A percentile compares a stretch with the other conserved stretches of the same genome.
Conservation (phyloP, 148 eudicot species). For the Camellia japonica region DNA sequence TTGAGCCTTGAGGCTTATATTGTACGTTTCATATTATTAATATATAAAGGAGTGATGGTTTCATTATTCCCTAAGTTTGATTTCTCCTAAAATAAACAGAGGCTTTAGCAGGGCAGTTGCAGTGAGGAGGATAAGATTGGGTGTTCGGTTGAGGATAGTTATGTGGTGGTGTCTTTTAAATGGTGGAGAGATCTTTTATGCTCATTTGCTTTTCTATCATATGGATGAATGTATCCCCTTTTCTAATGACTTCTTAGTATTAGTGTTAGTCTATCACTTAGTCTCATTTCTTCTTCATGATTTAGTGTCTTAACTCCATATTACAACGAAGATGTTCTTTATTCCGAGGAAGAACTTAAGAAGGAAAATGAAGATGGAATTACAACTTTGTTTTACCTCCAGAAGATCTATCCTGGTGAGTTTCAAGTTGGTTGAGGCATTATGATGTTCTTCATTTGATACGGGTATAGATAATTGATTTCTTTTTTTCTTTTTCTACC, state of each 20-base stretch:
- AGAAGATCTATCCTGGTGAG: constrained; percentile 96
- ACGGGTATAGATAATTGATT: constrained; percentile 12
- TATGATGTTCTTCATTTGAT: constrained; percentile 10
- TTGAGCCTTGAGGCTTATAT: no score
- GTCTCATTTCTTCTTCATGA: constrained; percentile 20
- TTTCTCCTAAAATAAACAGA: no score
- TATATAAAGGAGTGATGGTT: no score
- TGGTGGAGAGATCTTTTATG: no score
- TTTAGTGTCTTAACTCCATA: constrained; percentile 94
- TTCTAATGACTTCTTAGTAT: neutral
- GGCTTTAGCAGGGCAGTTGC: no score
- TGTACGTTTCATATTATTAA: no score
- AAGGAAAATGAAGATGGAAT: constrained; percentile 96
- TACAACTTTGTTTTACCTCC: constrained; percentile 81
- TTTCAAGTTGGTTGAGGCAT: constrained; percentile 13
- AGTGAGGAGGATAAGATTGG: no score
- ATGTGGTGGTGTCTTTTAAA: no score
- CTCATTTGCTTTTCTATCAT: neutral
- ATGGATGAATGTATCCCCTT: constrained; percentile 1
- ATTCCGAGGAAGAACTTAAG: constrained; percentile 80
- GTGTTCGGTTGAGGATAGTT: no score
- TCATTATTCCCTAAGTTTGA: neutral
- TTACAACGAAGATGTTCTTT: constrained; percentile 92
- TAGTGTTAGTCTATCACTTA: neutral
- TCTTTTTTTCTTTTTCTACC: constrained; percentile 16